These are phyloP conservation scores for Desmodesmus armatus DNA, from an alignment of 139 green algal genomes.

Conservation along the genomic window DNA sequence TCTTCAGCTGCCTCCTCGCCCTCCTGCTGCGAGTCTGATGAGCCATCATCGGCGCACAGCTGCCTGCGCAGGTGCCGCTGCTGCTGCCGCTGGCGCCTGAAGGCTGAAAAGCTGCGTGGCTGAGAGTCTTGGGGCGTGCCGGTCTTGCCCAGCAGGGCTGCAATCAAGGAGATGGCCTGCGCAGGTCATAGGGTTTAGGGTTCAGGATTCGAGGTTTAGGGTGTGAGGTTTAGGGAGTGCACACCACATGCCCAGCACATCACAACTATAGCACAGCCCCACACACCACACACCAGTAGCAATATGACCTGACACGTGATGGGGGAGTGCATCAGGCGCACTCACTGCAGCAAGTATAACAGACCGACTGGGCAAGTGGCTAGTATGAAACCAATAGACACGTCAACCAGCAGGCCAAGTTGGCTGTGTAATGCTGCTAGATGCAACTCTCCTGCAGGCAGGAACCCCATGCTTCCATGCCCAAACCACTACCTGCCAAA, in stretches of 20 bases:
- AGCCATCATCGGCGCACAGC: background rate
- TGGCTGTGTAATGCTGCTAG: too few relatives aligned
- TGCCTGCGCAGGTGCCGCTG: background rate
- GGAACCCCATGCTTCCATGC: too few relatives aligned
- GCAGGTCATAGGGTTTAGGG: background rate
- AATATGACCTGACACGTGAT: too few relatives aligned
- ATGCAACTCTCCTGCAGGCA: too few relatives aligned
- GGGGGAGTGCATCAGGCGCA: too few relatives aligned
- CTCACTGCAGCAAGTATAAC: too few relatives aligned
- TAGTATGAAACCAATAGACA: too few relatives aligned
- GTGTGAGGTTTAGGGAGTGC: too few relatives aligned
- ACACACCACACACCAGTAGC: background rate
- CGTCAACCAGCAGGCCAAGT: too few relatives aligned
- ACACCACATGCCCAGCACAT: background rate
- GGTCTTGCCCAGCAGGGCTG: constrained; percentile 67
- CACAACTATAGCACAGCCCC: background rate
- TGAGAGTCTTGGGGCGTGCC: background rate
- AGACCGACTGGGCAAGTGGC: too few relatives aligned
- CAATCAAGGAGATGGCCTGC: constrained; percentile 79
- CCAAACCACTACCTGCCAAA: background rate
- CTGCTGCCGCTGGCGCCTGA: constrained; percentile 4
- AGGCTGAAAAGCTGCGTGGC: background rate
- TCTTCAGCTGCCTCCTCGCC: background rate
- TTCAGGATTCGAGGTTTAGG: too few relatives aligned
- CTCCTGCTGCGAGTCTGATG: constrained; percentile 27